Percentiles rank a stretch among this genome's conserved stretches.
Conservation (phyloP, 495 filamentous ascomycete species). For the Penicillium ucsense region DNA sequence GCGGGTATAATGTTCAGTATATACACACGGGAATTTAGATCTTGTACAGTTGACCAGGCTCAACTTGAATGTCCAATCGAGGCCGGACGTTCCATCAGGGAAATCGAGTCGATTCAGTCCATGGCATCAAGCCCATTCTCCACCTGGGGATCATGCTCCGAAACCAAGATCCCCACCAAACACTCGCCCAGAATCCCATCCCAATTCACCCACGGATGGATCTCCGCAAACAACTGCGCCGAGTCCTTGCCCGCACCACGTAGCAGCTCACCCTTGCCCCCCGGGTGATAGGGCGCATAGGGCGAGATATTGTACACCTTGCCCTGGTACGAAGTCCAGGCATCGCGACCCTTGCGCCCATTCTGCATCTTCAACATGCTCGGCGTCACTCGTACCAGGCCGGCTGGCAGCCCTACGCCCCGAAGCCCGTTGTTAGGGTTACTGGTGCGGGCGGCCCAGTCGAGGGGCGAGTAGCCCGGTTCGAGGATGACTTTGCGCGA, state of each 20-base stretch:
- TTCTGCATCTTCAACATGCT: slow-evolving; percentile 64
- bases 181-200: slow-evolving; percentile 86
- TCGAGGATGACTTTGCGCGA: slow-evolving; percentile 58
- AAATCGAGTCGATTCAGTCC: slow-evolving; percentile 39
- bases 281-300: slow-evolving; percentile 85
- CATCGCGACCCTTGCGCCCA: slow-evolving; percentile 70
- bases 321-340: slow-evolving; percentile 80
- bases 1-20: too few species aligned
- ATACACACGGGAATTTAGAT: too few species aligned
- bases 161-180: slow-evolving; percentile 74
- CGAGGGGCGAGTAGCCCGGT: slow-evolving; percentile 85
- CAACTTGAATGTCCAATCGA: too few species aligned
- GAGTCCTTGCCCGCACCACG: slow-evolving; percentile 60
- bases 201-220: slow-evolving; percentile 97
- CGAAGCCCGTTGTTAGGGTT: slow-evolving; percentile 59
- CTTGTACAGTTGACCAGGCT: too few species aligned
- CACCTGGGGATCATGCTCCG: slow-evolving; percentile 51
- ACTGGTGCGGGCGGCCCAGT: slow-evolving; percentile 79
- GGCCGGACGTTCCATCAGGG: too few species aligned
- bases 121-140: slow-evolving; percentile 55
- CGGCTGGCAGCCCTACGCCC: slow-evolving; percentile 42
- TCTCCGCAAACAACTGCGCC: slow-evolving; percentile 76
- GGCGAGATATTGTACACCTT: slow-evolving; percentile 90
- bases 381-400: slow-evolving; percentile 60
- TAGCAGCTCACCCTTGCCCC: slow-evolving; percentile 78